Percentiles rank a stretch among this genome's conserved stretches.
Evolutionary conservation across 2,329 filamentous ascomycete genomes (phyloP).

Genomic region (Tympanopsis confertula): DNA sequence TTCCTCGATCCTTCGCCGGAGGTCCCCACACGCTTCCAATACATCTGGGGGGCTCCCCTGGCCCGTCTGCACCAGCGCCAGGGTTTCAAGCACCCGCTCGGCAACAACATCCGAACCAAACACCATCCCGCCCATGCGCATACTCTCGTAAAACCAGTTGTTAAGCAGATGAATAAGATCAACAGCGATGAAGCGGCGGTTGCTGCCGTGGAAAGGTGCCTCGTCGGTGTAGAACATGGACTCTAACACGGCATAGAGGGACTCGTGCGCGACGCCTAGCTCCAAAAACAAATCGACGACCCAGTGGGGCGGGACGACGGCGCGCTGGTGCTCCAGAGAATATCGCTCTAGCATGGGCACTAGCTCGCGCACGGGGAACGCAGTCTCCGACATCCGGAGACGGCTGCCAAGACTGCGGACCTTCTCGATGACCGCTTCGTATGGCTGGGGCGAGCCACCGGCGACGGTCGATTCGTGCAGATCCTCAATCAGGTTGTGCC

Average conservation of each 20-base stretch:
- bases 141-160: constrained; percentile 47
- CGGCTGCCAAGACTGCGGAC: constrained; percentile 44
- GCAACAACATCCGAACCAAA: constrained; percentile 41
- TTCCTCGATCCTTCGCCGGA: background rate
- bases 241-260: constrained; percentile 50
- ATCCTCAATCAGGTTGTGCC: constrained; percentile 69
- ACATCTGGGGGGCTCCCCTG: background rate
- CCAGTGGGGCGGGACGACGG: constrained; percentile 30
- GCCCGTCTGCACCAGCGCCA: background rate
- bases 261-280: constrained; percentile 48
- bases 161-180: constrained; percentile 51
- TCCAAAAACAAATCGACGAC: constrained; percentile 55
- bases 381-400: constrained; percentile 39
- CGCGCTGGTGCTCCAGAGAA: constrained; percentile 33
- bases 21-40: background rate
- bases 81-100: background rate
- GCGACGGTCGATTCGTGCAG: constrained; percentile 35
- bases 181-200: constrained; percentile 41
- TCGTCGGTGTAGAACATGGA: constrained; percentile 57
- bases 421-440: constrained; percentile 35
- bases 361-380: constrained; percentile 41
- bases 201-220: constrained; percentile 47
- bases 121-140: constrained; percentile 36
- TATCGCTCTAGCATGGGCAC: constrained; percentile 43
- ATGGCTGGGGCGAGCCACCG: constrained; percentile 32